Conservation (phyloP, 352 stramenopile species). For the Elongisporangium prolatum region DNA sequence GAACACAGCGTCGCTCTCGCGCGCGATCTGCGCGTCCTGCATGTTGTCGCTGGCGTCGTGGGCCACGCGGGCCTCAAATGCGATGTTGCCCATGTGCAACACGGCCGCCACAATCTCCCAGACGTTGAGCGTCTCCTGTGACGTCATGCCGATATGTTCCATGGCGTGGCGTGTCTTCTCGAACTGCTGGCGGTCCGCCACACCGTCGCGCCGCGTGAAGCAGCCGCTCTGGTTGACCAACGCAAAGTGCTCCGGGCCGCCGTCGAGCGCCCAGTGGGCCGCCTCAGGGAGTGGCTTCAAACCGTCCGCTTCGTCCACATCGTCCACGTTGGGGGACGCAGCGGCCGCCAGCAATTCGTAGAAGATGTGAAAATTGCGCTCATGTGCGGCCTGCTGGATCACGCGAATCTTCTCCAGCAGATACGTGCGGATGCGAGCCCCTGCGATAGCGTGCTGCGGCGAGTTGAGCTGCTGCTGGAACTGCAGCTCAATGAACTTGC, state of each 20-base stretch:
- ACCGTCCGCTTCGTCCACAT: neutral
- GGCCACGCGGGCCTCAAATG: constrained; percentile 32
- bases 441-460: constrained; percentile 34
- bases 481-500: constrained; percentile 89
- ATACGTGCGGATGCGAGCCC: constrained; percentile 88
- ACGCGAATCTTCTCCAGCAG: constrained; percentile 94
- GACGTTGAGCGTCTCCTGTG: constrained; percentile 53
- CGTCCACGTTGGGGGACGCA: constrained; percentile 2
- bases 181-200: constrained; percentile 69
- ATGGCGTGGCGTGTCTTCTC: constrained; percentile 56
- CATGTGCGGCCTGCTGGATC: constrained; percentile 64
- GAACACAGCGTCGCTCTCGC: constrained; percentile 2
- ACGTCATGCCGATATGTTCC: constrained; percentile 68
- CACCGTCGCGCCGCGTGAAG: constrained; percentile 55
- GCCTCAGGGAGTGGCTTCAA: constrained; percentile 1
- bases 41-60: constrained; percentile 13
- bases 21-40: constrained; percentile 14
- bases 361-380: constrained; percentile 89
- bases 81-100: constrained; percentile 85
- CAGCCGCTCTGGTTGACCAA: constrained; percentile 72
- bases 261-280: constrained; percentile 28
- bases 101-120: constrained; percentile 76
- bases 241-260: constrained; percentile 35
- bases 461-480: constrained; percentile 24
- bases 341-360: constrained; percentile 71